Evolutionary conservation across 2,329 filamentous ascomycete species (phyloP).

Genomic region (Colletotrichum falcatum): DNA sequence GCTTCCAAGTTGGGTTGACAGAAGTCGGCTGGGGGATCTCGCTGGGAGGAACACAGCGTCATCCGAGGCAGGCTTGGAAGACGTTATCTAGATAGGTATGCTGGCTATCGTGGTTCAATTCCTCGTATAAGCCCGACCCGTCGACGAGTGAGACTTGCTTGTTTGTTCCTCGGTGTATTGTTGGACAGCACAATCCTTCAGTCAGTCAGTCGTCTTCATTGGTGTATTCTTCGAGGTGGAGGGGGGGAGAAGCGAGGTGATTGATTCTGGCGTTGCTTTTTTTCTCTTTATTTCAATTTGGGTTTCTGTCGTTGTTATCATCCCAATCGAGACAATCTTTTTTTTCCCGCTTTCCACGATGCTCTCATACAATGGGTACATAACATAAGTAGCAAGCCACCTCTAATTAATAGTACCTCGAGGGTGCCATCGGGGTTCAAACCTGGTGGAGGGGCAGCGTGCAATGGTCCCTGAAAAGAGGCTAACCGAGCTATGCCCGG

Average conservation of each 20-base stretch:
- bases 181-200: too few species aligned
- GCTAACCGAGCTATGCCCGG: background rate
- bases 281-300: slow-evolving; percentile 3
- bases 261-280: slow-evolving; percentile 1
- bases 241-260: too few species aligned
- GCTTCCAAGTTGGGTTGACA: slow-evolving; percentile 38
- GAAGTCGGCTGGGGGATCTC: slow-evolving; percentile 38
- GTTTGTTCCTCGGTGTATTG: background rate
- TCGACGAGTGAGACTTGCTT: background rate
- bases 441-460: slow-evolving; percentile 27
- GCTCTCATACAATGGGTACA: too few species aligned
- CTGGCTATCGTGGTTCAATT: background rate
- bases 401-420: too few species aligned
- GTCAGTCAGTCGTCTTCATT: slow-evolving; percentile 1
- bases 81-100: too few species aligned
- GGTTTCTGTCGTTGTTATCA: background rate
- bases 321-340: background rate
- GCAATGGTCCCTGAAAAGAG: slow-evolving; percentile 10
- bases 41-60: slow-evolving; percentile 40
- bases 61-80: slow-evolving; percentile 32
- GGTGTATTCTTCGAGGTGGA: background rate
- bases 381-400: too few species aligned
- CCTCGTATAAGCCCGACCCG: background rate
- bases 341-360: background rate
- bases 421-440: background rate